phyloP scores from a whole-genome alignment of 75 land plant species.

The Cryptomeria japonica region DNA sequence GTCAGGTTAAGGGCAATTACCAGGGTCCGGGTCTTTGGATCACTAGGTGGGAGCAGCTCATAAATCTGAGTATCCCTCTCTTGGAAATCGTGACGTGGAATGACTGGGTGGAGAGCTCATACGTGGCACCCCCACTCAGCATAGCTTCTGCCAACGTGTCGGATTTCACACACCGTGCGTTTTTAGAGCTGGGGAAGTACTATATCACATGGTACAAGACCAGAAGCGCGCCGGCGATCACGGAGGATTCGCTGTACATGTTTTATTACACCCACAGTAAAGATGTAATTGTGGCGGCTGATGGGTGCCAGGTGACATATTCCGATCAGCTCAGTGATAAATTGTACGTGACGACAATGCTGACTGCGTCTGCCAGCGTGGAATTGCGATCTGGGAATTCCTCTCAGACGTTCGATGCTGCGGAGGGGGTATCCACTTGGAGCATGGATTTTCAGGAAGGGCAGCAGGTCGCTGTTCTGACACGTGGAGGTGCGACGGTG shows the following conservation, averaged over 20 bases:
- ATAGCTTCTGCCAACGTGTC: background rate
- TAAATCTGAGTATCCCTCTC: background rate
- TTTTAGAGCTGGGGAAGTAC: slow-evolving; percentile 21
- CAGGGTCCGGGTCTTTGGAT: slow-evolving; percentile 28
- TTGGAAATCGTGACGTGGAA: slow-evolving; percentile 26
- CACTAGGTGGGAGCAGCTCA: slow-evolving; percentile 22
- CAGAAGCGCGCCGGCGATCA: slow-evolving; percentile 11
- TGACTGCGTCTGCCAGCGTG: background rate
- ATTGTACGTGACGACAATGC: slow-evolving; percentile 9
- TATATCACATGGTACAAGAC: slow-evolving; percentile 30
- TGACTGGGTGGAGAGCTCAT: background rate
- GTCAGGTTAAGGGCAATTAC: slow-evolving; percentile 25
- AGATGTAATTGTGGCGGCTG: background rate
- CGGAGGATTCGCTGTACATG: background rate
- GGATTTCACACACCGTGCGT: slow-evolving; percentile 24
- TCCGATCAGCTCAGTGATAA: background rate
- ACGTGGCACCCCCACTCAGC: background rate
- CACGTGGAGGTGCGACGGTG: background rate
- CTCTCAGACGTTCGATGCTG: background rate
- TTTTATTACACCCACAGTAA: slow-evolving; percentile 13
- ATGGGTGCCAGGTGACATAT: background rate
- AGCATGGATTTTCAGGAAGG: slow-evolving; percentile 2
- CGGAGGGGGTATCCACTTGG: background rate
- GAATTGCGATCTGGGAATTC: background rate
- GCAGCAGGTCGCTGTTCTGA: background rate